Evolutionary conservation across 176 grass and related monocot species (phyloP).

Genomic region (Ananas comosus): DNA sequence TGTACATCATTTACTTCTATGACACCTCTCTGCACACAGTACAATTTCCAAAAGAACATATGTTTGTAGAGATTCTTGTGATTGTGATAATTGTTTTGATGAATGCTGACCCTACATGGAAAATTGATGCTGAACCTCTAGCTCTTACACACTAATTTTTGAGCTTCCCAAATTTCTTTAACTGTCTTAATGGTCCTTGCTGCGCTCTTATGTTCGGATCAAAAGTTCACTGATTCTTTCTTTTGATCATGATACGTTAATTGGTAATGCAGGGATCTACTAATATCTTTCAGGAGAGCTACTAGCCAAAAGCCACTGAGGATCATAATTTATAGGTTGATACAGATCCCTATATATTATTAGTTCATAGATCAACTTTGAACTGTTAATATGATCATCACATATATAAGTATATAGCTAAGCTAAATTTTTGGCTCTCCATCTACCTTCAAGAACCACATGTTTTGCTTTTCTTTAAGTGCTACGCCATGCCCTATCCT

Average conservation of each 20-base stretch:
- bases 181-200: neutral
- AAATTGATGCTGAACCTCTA: neutral
- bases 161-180: no score
- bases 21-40: no score
- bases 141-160: neutral
- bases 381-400: neutral
- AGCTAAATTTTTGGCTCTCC: neutral
- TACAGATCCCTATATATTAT: neutral
- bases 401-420: no score
- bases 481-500: neutral
- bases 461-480: neutral
- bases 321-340: constrained; percentile 72
- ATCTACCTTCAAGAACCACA: neutral
- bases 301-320: constrained; percentile 27
- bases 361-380: neutral
- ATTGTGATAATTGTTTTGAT: no score
- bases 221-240: neutral
- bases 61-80: no score
- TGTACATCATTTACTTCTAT: no score
- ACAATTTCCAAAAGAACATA: no score
- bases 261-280: constrained; percentile 41
- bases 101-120: no score
- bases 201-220: neutral
- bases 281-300: constrained; percentile 29
- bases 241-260: neutral